Conservation (phyloP, 768 basidiomycete species). For the Collybiopsis luxurians region DNA sequence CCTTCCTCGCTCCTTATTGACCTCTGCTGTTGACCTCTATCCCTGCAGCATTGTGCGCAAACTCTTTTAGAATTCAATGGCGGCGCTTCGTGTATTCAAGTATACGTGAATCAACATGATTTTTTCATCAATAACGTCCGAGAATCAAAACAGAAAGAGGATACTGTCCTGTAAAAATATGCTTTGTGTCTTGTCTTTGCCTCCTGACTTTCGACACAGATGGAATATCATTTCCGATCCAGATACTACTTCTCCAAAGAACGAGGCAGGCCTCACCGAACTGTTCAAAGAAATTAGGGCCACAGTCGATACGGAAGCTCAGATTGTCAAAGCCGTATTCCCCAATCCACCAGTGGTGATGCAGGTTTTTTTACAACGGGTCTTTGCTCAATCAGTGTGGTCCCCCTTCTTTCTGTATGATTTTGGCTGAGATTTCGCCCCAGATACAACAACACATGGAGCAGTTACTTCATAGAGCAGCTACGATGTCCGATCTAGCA, state of each 20-base stretch:
- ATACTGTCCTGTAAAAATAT: conserved; percentile 46
- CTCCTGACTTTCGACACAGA: conserved; percentile 36
- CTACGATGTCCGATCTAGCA: conserved; percentile 79
- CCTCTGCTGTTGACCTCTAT: conserved; percentile 1
- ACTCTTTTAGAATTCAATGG: conserved; percentile 98
- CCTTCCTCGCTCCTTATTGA: background rate
- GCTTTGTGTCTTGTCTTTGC: background rate
- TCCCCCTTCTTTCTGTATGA: background rate
- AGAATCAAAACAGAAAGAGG: conserved; percentile 52
- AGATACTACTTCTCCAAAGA: conserved; percentile 68
- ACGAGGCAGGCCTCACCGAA: conserved; percentile 74
- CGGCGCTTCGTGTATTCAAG: conserved; percentile 93
- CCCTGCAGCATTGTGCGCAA: conserved; percentile 87
- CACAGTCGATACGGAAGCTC: conserved; percentile 93
- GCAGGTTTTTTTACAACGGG: conserved; percentile 96
- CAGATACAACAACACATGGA: conserved; percentile 98
- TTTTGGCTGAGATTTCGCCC: background rate
- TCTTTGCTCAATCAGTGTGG: conserved; percentile 94
- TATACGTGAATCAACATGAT: conserved; percentile 99
- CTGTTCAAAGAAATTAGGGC: conserved; percentile 84
- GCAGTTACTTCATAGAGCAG: conserved; percentile 72
- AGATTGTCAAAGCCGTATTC: conserved; percentile 98
- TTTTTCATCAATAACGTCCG: conserved; percentile 97
- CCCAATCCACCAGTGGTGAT: conserved; percentile 95
- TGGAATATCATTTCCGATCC: conserved; percentile 85